These are phyloP conservation scores for Leccinum subspadiceum DNA, from an alignment of 1,284 basidiomycete genomes.

Conservation along the genomic window DNA sequence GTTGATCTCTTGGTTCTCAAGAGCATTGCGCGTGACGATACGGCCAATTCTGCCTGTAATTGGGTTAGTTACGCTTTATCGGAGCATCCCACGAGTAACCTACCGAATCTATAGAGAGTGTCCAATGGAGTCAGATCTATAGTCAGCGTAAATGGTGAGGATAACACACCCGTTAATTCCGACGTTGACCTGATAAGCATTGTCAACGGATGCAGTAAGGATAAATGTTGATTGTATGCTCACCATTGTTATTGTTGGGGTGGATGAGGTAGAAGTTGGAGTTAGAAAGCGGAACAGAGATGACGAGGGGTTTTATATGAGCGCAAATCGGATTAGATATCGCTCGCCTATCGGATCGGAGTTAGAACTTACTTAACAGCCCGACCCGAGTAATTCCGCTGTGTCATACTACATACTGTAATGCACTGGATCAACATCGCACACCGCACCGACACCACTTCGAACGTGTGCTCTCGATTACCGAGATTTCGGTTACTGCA, in stretches of 20 bases:
- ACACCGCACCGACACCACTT: background rate
- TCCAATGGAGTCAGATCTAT: conserved; percentile 16
- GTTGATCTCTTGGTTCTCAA: conserved; percentile 74
- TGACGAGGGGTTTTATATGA: conserved; percentile 24
- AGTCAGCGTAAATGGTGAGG: background rate
- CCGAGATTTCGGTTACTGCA: background rate
- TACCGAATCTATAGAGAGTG: conserved; percentile 70
- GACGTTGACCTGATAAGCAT: conserved; percentile 62
- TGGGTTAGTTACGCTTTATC: conserved; percentile 1
- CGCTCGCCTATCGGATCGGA: conserved; percentile 27
- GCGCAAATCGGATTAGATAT: background rate
- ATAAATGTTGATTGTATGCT: background rate
- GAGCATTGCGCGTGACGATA: conserved; percentile 95
- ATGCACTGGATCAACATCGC: conserved; percentile 3
- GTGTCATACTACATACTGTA: background rate
- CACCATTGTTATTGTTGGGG: conserved; percentile 24
- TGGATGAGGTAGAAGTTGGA: conserved; percentile 3
- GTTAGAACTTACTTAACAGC: conserved; percentile 18
- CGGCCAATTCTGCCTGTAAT: conserved; percentile 90
- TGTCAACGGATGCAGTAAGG: conserved; percentile 6
- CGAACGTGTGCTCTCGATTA: conserved; percentile 11
- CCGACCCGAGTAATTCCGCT: conserved; percentile 10
- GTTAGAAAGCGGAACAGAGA: conserved; percentile 2
- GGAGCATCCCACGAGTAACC: conserved; percentile 29
- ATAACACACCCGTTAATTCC: conserved; percentile 85